Conservation (phyloP, 805 yeast genomes). For the Blastobotrys muscicola region DNA sequence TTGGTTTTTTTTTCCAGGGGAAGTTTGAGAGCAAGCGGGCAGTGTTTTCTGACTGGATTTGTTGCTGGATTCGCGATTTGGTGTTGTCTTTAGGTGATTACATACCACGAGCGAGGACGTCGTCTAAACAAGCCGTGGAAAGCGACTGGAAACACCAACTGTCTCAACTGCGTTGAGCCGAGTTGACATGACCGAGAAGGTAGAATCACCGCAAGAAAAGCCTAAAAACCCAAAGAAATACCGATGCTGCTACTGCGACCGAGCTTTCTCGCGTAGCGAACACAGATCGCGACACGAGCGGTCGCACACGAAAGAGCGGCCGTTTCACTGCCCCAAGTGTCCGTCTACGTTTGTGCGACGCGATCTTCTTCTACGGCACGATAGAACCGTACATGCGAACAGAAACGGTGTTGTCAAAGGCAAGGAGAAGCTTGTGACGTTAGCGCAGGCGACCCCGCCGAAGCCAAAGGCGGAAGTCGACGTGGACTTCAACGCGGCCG, state of each 20-base stretch:
- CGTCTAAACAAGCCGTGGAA: neutral
- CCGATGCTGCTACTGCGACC: slow-evolving; percentile 69
- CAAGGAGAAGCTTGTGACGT: neutral
- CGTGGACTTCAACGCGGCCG: slow-evolving; percentile 16
- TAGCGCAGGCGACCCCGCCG: slow-evolving; percentile 1
- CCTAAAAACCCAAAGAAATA: slow-evolving; percentile 41
- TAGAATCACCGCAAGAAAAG: neutral
- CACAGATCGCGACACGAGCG: slow-evolving; percentile 72
- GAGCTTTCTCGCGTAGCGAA: slow-evolving; percentile 72
- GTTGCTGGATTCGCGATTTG: too few species aligned
- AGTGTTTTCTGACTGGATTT: too few species aligned
- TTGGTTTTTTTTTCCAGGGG: too few species aligned
- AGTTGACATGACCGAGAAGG: neutral
- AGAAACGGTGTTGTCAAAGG: slow-evolving; percentile 4
- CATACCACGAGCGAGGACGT: too few species aligned
- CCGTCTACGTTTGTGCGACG: slow-evolving; percentile 66
- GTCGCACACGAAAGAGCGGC: slow-evolving; percentile 72
- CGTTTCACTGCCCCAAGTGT: slow-evolving; percentile 65
- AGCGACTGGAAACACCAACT: too few species aligned
- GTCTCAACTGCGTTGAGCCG: too few species aligned
- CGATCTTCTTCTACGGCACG: slow-evolving; percentile 67
- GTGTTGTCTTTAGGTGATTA: too few species aligned
- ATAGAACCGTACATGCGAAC: slow-evolving; percentile 58
- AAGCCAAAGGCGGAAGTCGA: slow-evolving; percentile 5
- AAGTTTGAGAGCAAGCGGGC: too few species aligned